phyloP scores from a whole-genome alignment of 2,329 filamentous ascomycete genomes.

The Verticillium nonalfalfae region DNA sequence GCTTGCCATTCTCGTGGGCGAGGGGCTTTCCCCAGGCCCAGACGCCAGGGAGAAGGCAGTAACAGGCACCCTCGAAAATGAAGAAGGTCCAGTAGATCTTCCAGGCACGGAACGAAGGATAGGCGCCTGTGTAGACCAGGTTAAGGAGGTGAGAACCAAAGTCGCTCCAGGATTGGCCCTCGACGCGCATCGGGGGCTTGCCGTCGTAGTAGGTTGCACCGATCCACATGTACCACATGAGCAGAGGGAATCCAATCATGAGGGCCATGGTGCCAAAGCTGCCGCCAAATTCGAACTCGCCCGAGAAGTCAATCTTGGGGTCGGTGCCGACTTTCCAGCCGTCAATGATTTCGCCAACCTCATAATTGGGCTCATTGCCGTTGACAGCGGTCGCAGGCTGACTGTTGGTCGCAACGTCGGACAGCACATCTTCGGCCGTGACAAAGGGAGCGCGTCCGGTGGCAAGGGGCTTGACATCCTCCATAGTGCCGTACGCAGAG shows the following conservation, averaged over 20 bases:
- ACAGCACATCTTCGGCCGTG: neutral
- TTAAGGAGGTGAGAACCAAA: slow-evolving; percentile 61
- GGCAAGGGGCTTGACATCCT: neutral
- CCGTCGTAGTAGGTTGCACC: slow-evolving; percentile 81
- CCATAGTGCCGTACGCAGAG: slow-evolving; percentile 9
- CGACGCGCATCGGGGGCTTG: slow-evolving; percentile 58
- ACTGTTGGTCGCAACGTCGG: slow-evolving; percentile 8
- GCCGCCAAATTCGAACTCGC: slow-evolving; percentile 75
- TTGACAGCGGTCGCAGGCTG: slow-evolving; percentile 1
- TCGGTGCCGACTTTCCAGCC: slow-evolving; percentile 55
- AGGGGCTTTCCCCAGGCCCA: slow-evolving; percentile 85
- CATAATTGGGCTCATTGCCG: slow-evolving; percentile 6
- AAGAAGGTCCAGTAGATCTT: slow-evolving; percentile 92
- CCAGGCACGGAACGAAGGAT: slow-evolving; percentile 78
- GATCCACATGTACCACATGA: slow-evolving; percentile 97
- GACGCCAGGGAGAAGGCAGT: slow-evolving; percentile 81
- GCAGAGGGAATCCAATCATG: slow-evolving; percentile 79
- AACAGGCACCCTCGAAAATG: slow-evolving; percentile 75
- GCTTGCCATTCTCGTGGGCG: slow-evolving; percentile 73
- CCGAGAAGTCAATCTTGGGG: slow-evolving; percentile 56
- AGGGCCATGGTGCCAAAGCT: slow-evolving; percentile 64
- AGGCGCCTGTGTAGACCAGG: slow-evolving; percentile 75
- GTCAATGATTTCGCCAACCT: slow-evolving; percentile 32
- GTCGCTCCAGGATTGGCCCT: slow-evolving; percentile 55
- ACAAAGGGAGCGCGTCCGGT: neutral